Evolutionary conservation across 805 yeast genomes (phyloP).

Genomic region (Saccharomycopsis sp.): DNA sequence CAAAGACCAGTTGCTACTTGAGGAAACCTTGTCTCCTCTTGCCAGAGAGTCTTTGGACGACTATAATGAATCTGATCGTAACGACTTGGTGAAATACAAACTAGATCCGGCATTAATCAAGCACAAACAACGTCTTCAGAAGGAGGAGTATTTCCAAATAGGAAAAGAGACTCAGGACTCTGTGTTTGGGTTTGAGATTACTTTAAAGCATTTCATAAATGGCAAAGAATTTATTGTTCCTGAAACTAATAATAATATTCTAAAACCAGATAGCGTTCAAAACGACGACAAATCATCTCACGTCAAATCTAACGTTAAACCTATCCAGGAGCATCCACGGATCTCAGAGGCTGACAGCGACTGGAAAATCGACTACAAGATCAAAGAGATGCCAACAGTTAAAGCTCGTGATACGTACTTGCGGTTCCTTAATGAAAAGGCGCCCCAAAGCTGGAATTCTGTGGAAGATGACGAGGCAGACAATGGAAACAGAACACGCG

Average conservation of each 20-base stretch:
- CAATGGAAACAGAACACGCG: not conserved
- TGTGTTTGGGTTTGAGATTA: conserved; percentile 34
- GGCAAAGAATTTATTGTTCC: conserved; percentile 22
- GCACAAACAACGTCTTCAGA: conserved; percentile 1
- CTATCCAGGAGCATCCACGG: conserved; percentile 31
- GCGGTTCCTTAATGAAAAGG: conserved; percentile 25
- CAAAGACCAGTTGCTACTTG: conserved; percentile 22
- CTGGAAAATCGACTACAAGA: conserved; percentile 32
- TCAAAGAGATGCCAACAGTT: conserved; percentile 25
- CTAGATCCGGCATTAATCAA: conserved; percentile 10
- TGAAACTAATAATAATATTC: not conserved
- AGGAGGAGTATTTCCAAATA: conserved; percentile 16
- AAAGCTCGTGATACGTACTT: conserved; percentile 23
- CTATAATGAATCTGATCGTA: conserved; percentile 8
- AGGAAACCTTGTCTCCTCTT: conserved; percentile 9
- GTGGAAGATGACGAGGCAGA: not conserved
- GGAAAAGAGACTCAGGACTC: conserved; percentile 8
- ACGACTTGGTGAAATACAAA: conserved; percentile 5
- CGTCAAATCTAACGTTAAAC: too few species aligned
- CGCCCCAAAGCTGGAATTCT: conserved; percentile 5
- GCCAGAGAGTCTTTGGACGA: conserved; percentile 7
- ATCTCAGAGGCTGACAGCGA: conserved; percentile 30
- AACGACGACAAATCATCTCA: too few species aligned
- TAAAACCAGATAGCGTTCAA: too few species aligned
- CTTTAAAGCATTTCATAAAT: conserved; percentile 32